These are phyloP conservation scores for Thielaviopsis punctulata DNA, from an alignment of 2,329 filamentous ascomycete genomes.

Conservation along the genomic window DNA sequence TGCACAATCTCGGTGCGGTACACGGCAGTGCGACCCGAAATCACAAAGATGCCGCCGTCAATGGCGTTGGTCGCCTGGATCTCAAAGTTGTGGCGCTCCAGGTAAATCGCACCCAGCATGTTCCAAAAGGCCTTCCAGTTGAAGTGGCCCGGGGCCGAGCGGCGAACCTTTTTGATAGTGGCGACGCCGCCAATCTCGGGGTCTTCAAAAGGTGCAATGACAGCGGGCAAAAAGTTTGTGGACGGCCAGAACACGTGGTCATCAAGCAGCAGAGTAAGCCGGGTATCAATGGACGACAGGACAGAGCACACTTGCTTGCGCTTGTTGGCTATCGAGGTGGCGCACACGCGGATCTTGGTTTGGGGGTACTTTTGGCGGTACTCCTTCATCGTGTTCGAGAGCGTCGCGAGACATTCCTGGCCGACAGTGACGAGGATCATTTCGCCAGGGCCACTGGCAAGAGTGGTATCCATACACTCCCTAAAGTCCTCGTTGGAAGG, in stretches of 20 bases:
- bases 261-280: slow-evolving; percentile 30
- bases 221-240: slow-evolving; percentile 22
- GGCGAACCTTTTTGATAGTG: slow-evolving; percentile 36
- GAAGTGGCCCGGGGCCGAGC: slow-evolving; percentile 19
- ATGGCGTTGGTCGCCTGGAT: slow-evolving; percentile 36
- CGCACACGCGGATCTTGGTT: slow-evolving; percentile 18
- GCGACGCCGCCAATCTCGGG: slow-evolving; percentile 33
- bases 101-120: slow-evolving; percentile 39
- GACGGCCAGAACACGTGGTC: slow-evolving; percentile 36
- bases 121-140: slow-evolving; percentile 26
- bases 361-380: slow-evolving; percentile 4
- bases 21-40: slow-evolving; percentile 37
- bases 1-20: slow-evolving; percentile 33
- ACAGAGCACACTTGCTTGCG: slow-evolving; percentile 29
- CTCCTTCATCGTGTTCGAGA: slow-evolving; percentile 11
- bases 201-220: slow-evolving; percentile 29
- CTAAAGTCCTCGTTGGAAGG: slow-evolving; percentile 24
- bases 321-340: slow-evolving; percentile 25
- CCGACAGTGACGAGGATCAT: slow-evolving; percentile 31
- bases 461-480: slow-evolving; percentile 24
- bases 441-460: slow-evolving; percentile 21
- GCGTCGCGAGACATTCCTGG: slow-evolving; percentile 14
- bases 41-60: slow-evolving; percentile 40
- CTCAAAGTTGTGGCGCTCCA: slow-evolving; percentile 46
- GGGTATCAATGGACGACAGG: slow-evolving; percentile 21